These are phyloP conservation scores for Camptophora hylomeconis DNA, from an alignment of 2,329 filamentous ascomycete species.

Conservation along the genomic window DNA sequence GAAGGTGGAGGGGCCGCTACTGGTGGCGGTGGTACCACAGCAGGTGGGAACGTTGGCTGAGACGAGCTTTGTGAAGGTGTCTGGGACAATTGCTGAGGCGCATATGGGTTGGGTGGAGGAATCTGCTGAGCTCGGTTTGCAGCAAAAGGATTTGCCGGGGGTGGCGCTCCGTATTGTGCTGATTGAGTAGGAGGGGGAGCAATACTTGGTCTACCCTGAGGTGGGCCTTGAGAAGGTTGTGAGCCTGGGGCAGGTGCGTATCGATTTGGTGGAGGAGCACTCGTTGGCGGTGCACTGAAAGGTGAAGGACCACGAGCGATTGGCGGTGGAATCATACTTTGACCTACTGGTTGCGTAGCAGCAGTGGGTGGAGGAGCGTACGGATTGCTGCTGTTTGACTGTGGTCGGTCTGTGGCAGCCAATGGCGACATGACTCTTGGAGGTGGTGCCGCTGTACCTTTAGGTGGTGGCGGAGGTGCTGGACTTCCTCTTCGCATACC, in stretches of 20 bases:
- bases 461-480: conserved; percentile 68
- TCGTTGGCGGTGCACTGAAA: conserved; percentile 67
- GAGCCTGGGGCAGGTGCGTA: conserved; percentile 58
- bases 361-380: conserved; percentile 50
- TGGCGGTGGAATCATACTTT: conserved; percentile 39
- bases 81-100: conserved; percentile 35
- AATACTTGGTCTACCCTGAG: conserved; percentile 33
- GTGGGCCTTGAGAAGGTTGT: conserved; percentile 31
- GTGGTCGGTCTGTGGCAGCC: conserved; percentile 35
- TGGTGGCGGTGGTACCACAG: conserved; percentile 21
- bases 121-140: conserved; percentile 23
- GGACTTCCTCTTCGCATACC: no score
- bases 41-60: conserved; percentile 12
- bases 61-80: conserved; percentile 14
- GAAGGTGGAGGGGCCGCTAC: conserved; percentile 26
- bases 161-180: conserved; percentile 23
- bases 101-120: conserved; percentile 30
- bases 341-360: conserved; percentile 26
- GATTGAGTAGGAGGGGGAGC: conserved; percentile 34
- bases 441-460: conserved; percentile 56
- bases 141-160: conserved; percentile 27
- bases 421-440: conserved; percentile 57
- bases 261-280: conserved; percentile 53
- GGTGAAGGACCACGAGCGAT: conserved; percentile 68
- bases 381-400: conserved; percentile 45